Base-by-base conservation (phyloP, 2,329 filamentous ascomycete species). In the Colletotrichum sp. region DNA sequence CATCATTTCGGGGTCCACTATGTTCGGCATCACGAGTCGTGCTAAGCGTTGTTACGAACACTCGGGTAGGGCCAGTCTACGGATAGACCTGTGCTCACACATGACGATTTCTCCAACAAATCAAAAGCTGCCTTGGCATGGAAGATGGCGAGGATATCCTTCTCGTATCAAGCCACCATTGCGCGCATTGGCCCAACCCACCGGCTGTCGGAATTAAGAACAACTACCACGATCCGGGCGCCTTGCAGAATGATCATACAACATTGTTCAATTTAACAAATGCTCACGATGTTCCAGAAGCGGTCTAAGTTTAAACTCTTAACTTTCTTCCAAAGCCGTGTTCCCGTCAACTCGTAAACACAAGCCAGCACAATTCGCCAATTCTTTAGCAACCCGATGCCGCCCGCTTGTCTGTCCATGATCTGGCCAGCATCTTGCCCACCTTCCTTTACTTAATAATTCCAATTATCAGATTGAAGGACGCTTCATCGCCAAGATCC, bases 391-490 rank as follows among this genome's bases (percentile, higher is more conserved):
- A 19, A 0, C 8, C 4, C 16, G 1, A 6, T n/a, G 36, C 36
- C 6, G 1, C 36, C 36, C 3, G 16, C 36, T n/a, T 44, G 4
- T 44, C 36, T 11, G 8, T 0, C 36, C 36, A 44, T 0, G 0
- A 44, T 44, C 0, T 11, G 0, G 8, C 0, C 0, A 44, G 16
- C 36, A 44, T 44, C 8, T 19, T 6, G 16, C 5, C 5, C 6
- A 15, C 6, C 13, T 2, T 3, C 8, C 16, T 1, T 19, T 39
- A 1, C 16, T 39, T 9, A 6, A 19, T 1, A n/a, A 2, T 12
- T 7, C 5, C 36, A 19, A 44, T 44, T 44, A n/a, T n/a, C 19
- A 48, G 39, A 48, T n/a, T 48, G 9, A 48, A n/a, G 39, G 9
- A 22, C 9, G 0, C 16, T n/a, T n/a, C 16, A 19, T 36, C 34